Base-by-base conservation (phyloP, 2,329 filamentous ascomycete genomes). In the Spiromastix sp. region DNA sequence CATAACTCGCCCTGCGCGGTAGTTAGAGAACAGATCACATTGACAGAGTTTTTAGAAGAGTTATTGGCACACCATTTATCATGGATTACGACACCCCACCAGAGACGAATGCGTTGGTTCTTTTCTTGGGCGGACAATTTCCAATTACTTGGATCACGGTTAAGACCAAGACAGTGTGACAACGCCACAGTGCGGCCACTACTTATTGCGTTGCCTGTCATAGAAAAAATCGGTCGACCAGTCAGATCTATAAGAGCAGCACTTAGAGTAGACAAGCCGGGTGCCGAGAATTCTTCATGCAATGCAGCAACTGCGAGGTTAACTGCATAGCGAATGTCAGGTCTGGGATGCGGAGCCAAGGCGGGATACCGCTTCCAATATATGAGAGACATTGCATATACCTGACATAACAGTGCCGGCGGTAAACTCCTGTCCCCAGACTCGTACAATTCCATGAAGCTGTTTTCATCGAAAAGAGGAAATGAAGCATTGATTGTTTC, bases 231-330 rank as follows among this genome's bases (percentile, higher is more conserved):
- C 1, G 76, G 75, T 2, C 75, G 61, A 1, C 75, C 76, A 1
- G 68, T 70, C 2, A 79, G 55, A 44, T 79, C 75, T 7, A 79
- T 60, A 6, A 78, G 51, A 4, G 72, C 67, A 2, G 73, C 68
- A 15, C 69, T 64, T 16, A 79, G 65, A 1, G 72, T 74, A 1
- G 73, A 72, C 28, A 78, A 57, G 1, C 74, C 71, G 0, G 74
- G 74, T 0, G 70, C 70, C 1, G 72, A 63, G 32, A 74, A 67
- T 5, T 77, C 67, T 39, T 79, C 74, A 42, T 76, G 73, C 3
- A 77, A 59, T 1, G 74, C 72, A 34, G 72, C 71, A 13, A 68
- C 72, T 5, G 73, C 73, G 39, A 76, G 64, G 39, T 79, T 79
- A 65, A 77, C 77, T 6, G 74, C 68, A 48, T 74, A 79, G 29